phyloP scores from a whole-genome alignment of 495 filamentous ascomycete genomes.

The Alectoria sarmentosa region DNA sequence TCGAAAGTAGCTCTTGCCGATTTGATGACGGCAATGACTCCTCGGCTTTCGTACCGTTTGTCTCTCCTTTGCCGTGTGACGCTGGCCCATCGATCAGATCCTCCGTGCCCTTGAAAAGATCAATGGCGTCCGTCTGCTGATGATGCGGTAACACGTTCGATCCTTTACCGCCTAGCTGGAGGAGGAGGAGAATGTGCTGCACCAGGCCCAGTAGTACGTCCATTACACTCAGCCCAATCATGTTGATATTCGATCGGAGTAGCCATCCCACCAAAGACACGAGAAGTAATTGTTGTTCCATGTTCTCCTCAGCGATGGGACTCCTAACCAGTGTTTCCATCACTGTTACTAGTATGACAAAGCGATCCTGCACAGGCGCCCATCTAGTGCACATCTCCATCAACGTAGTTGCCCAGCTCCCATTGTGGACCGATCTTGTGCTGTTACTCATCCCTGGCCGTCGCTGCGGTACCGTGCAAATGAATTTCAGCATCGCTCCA shows the following conservation, averaged over 20 bases:
- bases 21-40: conserved; percentile 36
- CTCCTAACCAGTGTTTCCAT: conserved; percentile 65
- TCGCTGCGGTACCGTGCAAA: conserved; percentile 44
- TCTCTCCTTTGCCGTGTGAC: conserved; percentile 18
- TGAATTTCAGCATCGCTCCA: conserved; percentile 60
- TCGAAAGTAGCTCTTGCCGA: conserved; percentile 50
- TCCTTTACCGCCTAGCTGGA: conserved; percentile 51
- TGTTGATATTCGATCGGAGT: conserved; percentile 79
- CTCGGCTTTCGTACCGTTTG: conserved; percentile 21
- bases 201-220: conserved; percentile 78
- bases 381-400: conserved; percentile 70
- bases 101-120: conserved; percentile 24
- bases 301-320: conserved; percentile 54
- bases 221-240: conserved; percentile 91
- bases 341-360: conserved; percentile 71
- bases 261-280: conserved; percentile 69
- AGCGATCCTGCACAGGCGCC: conserved; percentile 88
- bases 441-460: conserved; percentile 27
- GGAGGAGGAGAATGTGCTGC: conserved; percentile 64
- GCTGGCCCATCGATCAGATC: conserved; percentile 12
- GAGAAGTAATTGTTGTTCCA: conserved; percentile 64
- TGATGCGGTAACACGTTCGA: conserved; percentile 29
- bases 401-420: conserved; percentile 71
- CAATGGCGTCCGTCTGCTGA: conserved; percentile 29
- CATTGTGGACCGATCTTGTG: conserved; percentile 32